These are phyloP conservation scores for Carex parvula DNA, from an alignment of 176 grass and related monocot genomes.

Conservation along the genomic window DNA sequence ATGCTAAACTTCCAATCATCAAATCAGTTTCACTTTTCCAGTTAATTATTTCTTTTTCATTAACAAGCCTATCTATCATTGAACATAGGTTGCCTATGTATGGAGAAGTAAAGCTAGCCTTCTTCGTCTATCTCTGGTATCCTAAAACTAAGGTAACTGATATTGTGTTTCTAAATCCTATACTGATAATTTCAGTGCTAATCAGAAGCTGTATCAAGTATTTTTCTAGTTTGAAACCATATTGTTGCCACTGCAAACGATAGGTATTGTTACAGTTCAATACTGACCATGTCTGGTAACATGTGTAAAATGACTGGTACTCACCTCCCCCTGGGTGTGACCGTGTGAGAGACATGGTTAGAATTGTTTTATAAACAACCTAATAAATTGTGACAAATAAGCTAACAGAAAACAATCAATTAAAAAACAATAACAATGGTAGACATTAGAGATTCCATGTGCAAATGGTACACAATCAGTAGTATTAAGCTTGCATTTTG, in stretches of 20 bases:
- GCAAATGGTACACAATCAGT: not conserved
- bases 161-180: not conserved
- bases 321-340: not conserved
- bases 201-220: not conserved
- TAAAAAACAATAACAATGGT: not conserved
- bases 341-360: not conserved
- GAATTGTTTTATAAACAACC: not conserved
- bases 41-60: not conserved
- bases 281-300: not conserved
- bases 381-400: not conserved
- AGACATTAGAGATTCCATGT: not conserved
- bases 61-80: not conserved
- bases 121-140: constrained; percentile 94
- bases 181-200: not conserved
- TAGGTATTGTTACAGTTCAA: not conserved
- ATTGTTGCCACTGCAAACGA: not conserved
- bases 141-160: constrained; percentile 85
- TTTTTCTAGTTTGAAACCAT: not conserved
- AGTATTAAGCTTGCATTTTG: not conserved
- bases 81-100: constrained; percentile 86
- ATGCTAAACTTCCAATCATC: constrained; percentile 31
- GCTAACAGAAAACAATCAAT: no score
- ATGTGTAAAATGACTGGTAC: not conserved
- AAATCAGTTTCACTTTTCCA: not conserved
- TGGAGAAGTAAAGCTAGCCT: constrained; percentile 84